A percentile compares a stretch with the other conserved stretches of the same genome.
These are phyloP conservation scores for Candida frijolesensis DNA, from an alignment of 1,139 yeast species.

Conservation along the genomic window DNA sequence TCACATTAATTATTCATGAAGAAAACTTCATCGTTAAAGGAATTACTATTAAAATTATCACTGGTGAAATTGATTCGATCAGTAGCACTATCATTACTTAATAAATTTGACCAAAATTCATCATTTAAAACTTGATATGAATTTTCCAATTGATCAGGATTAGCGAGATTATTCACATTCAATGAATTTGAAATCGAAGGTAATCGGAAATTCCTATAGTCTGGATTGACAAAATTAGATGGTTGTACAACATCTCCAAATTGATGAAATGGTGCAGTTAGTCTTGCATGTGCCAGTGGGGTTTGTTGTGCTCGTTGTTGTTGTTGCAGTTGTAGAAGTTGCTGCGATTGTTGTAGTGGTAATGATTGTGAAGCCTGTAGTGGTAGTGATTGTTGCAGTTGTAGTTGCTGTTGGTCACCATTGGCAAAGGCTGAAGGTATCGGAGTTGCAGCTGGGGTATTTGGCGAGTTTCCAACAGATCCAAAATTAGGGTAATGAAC, in stretches of 20 bases:
- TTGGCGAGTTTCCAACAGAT: constrained; percentile 14
- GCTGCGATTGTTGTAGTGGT: background rate
- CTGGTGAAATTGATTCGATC: constrained; percentile 41
- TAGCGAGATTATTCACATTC: constrained; percentile 12
- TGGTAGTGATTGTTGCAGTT: background rate
- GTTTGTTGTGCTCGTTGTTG: background rate
- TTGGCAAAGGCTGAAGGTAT: background rate
- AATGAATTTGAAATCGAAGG: constrained; percentile 12
- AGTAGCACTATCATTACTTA: constrained; percentile 30
- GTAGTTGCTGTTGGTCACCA: background rate
- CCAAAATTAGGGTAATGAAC: constrained; percentile 10
- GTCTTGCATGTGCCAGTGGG: background rate
- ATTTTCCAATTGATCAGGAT: constrained; percentile 29
- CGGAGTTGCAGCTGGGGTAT: background rate
- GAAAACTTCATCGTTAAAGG: constrained; percentile 31
- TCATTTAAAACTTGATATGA: constrained; percentile 39
- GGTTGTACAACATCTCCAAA: constrained; percentile 5
- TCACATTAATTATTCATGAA: constrained; percentile 20
- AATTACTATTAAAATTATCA: constrained; percentile 19
- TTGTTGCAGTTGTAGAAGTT: constrained; percentile 1
- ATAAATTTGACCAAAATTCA: constrained; percentile 48
- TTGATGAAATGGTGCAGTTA: constrained; percentile 4
- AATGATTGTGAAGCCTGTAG: too few relatives aligned
- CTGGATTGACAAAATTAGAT: constrained; percentile 2
- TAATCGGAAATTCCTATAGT: constrained; percentile 10